Evolutionary conservation across 306 rosid genomes (phyloP).

Genomic region (Erythrophleum fordii): DNA sequence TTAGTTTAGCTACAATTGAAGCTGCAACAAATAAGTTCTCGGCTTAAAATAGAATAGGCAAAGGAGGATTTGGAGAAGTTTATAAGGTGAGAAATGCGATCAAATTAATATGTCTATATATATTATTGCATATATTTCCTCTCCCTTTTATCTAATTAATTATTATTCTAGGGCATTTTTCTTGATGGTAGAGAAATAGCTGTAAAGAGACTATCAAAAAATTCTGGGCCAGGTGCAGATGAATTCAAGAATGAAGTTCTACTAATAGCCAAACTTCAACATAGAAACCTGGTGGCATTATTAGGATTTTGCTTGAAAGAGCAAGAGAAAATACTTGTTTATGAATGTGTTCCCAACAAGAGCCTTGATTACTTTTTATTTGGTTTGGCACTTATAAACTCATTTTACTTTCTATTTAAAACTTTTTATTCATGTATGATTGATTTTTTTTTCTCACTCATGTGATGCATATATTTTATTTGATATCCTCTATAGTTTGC

Average conservation of each 20-base stretch:
- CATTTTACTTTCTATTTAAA: too few relatives aligned
- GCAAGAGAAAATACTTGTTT: background rate
- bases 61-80: constrained; percentile 51
- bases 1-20: constrained; percentile 30
- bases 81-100: constrained; percentile 32
- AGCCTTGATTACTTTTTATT: background rate
- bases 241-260: background rate
- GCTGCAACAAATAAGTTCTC: constrained; percentile 47
- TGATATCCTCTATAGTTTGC: too few relatives aligned
- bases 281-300: background rate
- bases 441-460: too few relatives aligned
- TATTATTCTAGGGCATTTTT: constrained; percentile 41
- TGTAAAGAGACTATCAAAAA: background rate
- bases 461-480: too few relatives aligned
- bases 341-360: background rate
- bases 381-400: background rate
- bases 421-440: too few relatives aligned
- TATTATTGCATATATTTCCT: background rate
- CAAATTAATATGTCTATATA: too few relatives aligned
- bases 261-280: background rate
- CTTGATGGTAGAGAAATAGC: constrained; percentile 48
- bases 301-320: constrained; percentile 4
- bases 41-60: constrained; percentile 29
- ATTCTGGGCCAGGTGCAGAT: background rate
- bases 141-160: background rate